Conservation (phyloP, 2,329 filamentous ascomycete species). For the Mycosphaerelloides madeirae region DNA sequence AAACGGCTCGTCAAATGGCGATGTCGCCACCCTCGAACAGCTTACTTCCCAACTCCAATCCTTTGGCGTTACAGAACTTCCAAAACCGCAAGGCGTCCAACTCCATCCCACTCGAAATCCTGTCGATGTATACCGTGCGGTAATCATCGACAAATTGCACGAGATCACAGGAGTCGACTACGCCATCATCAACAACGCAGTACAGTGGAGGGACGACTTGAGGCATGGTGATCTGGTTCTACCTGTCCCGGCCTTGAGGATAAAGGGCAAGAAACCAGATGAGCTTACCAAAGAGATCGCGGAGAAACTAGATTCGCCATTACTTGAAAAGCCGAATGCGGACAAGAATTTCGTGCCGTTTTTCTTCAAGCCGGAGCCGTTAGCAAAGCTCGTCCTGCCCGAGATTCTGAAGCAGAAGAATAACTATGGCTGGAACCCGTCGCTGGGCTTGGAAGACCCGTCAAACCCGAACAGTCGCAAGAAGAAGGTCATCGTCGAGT, state of each 20-base stretch:
- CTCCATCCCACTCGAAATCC: conserved; percentile 65
- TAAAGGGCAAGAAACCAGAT: conserved; percentile 58
- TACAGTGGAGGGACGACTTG: conserved; percentile 73
- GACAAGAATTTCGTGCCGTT: conserved; percentile 70
- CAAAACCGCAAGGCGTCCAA: conserved; percentile 24
- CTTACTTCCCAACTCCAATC: conserved; percentile 29
- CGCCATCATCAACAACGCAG: conserved; percentile 67
- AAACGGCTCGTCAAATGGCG: conserved; percentile 11
- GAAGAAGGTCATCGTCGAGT: conserved; percentile 72
- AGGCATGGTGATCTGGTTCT: conserved; percentile 81
- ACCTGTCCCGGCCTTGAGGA: conserved; percentile 70
- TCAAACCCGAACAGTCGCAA: conserved; percentile 55
- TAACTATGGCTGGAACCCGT: conserved; percentile 60
- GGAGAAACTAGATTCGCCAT: conserved; percentile 57
- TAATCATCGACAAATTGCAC: conserved; percentile 65
- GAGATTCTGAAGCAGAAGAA: conserved; percentile 59
- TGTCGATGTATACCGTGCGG: conserved; percentile 72
- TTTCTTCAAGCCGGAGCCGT: conserved; percentile 68
- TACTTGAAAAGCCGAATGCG: conserved; percentile 66
- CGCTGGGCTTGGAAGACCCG: conserved; percentile 57
- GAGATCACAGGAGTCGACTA: conserved; percentile 66
- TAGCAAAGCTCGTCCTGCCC: conserved; percentile 63
- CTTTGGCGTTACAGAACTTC: conserved; percentile 26
- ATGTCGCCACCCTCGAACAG: conserved; percentile 17
- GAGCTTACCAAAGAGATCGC: conserved; percentile 54